These are phyloP conservation scores for Septoria linicola DNA, from an alignment of 2,329 filamentous ascomycete species.

Conservation along the genomic window DNA sequence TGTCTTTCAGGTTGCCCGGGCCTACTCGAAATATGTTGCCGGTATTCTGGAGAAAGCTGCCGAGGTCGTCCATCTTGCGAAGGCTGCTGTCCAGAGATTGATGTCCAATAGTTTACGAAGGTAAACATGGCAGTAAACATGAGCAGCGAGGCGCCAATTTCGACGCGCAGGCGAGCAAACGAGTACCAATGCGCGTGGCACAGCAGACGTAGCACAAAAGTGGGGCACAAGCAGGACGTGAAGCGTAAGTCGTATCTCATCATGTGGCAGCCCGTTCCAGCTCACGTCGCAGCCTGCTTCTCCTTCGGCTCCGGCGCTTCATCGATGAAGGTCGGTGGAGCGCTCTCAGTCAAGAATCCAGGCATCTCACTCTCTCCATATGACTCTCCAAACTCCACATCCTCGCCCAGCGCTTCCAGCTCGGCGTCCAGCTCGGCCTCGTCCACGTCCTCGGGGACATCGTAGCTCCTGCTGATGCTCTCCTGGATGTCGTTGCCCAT, in stretches of 20 bases:
- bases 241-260: background rate
- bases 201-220: too few relatives aligned
- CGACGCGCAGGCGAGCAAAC: too few relatives aligned
- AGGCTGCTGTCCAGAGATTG: too few relatives aligned
- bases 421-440: slow-evolving; percentile 96
- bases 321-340: slow-evolving; percentile 85
- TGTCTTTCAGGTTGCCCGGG: too few relatives aligned
- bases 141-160: too few relatives aligned
- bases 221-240: background rate
- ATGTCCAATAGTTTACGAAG: too few relatives aligned
- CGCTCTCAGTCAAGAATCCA: slow-evolving; percentile 77
- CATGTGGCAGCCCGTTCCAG: too few relatives aligned
- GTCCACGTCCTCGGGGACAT: slow-evolving; percentile 94
- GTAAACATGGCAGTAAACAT: too few relatives aligned
- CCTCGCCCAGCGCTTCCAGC: slow-evolving; percentile 87
- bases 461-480: slow-evolving; percentile 84
- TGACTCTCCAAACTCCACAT: slow-evolving; percentile 81
- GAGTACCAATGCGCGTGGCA: too few relatives aligned
- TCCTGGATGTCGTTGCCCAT: slow-evolving; percentile 98
- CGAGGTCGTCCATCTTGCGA: too few relatives aligned
- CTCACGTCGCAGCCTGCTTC: slow-evolving; percentile 36
- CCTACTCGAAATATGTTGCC: too few relatives aligned
- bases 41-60: too few relatives aligned
- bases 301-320: slow-evolving; percentile 63
- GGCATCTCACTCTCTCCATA: slow-evolving; percentile 62